These are phyloP conservation scores for Epipyxis sp. DNA, from an alignment of 108 stramenopile genomes.

Conservation along the genomic window DNA sequence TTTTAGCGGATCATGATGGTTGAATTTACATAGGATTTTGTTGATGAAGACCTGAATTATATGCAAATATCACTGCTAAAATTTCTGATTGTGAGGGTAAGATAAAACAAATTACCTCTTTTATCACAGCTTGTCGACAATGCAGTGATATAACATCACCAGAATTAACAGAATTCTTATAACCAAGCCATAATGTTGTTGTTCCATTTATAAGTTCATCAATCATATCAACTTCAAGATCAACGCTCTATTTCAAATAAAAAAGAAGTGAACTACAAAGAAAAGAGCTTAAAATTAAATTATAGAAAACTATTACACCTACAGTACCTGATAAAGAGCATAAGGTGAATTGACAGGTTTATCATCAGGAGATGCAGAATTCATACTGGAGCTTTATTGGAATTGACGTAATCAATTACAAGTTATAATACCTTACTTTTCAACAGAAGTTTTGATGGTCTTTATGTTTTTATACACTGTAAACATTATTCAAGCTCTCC, in stretches of 20 bases:
- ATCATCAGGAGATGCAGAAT: too few relatives aligned
- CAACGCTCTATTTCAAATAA: constrained; percentile 1
- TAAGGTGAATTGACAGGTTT: too few relatives aligned
- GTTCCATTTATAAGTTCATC: background rate
- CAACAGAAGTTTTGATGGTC: too few relatives aligned
- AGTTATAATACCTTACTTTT: too few relatives aligned
- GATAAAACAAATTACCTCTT: background rate
- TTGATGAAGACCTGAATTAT: background rate
- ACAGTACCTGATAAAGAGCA: too few relatives aligned
- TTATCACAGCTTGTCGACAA: background rate
- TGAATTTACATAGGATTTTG: background rate
- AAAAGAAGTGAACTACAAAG: too few relatives aligned
- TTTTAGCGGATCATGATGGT: background rate
- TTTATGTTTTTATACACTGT: too few relatives aligned
- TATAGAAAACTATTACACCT: too few relatives aligned
- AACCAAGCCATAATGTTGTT: background rate
- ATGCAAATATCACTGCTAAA: background rate
- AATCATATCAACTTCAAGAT: background rate
- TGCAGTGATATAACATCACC: background rate
- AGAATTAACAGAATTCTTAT: background rate
- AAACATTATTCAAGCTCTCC: too few relatives aligned
- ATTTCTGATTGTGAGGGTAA: background rate
- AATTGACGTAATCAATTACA: too few relatives aligned
- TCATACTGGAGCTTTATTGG: too few relatives aligned
- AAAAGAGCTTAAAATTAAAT: too few relatives aligned